Evolutionary conservation across 805 yeast species (phyloP), one percentile per base, ranked within the genome.

Genomic region (Kregervanrija delftensis): DNA sequence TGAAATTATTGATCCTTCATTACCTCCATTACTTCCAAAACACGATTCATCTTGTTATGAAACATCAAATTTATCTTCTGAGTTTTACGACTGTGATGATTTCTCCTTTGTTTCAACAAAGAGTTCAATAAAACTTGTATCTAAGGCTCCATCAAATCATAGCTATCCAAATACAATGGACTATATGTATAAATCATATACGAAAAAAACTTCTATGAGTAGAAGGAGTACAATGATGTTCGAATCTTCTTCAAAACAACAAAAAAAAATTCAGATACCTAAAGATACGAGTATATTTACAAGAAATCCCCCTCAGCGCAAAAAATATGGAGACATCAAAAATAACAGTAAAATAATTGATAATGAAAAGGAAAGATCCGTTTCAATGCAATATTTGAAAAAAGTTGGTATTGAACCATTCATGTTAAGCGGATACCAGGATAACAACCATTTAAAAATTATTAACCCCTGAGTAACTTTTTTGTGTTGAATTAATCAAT

Each of bases 371-470:
- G 48, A 47, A 15, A 43, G 59, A 30, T 40, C 53, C 8, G 8
- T 52, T 11, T 58, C 62, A 3, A 30, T 45, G 10, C 54, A 57
- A 13, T 58, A 57, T 40, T 48, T 60, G 10, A 33, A 45, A 38
- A 39, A 45, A 4, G 56, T 44, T 3, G 60, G 61, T 10, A 56
- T 61, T 17, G 55, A 54, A 11, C 65, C 66, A 8, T 57, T 50
- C 33, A 57, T 61, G 59, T 39, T 63, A 9, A 40, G 46, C 15
- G 67, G 66, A 9, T 61, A 60, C 47, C 58, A 58, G 39, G 52
- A 54, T 17, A 41, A 51, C 13, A 45, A 41, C 12, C 46, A 35
- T 31, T 48, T 57, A 32, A 51, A 46, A 31, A 50, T 57, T n/a
- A 43, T 43, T 10, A 59, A 57, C 42, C 53, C 36, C n/a, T 17